These are phyloP conservation scores for Suillus lakei DNA, from an alignment of 768 basidiomycete genomes.

Conservation along the genomic window DNA sequence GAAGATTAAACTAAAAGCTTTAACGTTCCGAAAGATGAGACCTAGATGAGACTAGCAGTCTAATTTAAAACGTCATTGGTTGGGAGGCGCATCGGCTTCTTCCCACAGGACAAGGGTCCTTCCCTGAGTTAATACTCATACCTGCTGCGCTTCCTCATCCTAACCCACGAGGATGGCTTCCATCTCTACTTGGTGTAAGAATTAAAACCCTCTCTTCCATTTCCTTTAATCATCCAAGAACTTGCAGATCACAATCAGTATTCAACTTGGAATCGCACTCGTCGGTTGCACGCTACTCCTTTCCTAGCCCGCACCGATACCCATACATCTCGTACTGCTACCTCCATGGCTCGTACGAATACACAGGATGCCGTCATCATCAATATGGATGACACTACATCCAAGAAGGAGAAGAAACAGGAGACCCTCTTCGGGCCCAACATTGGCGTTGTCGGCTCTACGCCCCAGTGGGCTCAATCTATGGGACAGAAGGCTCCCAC, in stretches of 20 bases:
- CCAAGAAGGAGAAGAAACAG: constrained; percentile 63
- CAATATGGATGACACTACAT: constrained; percentile 23
- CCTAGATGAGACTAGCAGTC: neutral
- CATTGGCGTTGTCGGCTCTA: constrained; percentile 74
- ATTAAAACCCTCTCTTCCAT: constrained; percentile 2
- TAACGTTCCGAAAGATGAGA: no score
- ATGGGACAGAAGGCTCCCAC: constrained; percentile 65
- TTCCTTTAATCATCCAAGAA: constrained; percentile 7
- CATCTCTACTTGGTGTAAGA: constrained; percentile 47
- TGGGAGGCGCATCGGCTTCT: constrained; percentile 4
- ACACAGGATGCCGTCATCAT: constrained; percentile 30
- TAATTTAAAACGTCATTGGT: constrained; percentile 7
- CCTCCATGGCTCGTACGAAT: constrained; percentile 50
- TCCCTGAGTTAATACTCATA: neutral
- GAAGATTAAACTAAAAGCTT: neutral
- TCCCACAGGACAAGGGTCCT: neutral
- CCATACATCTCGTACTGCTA: constrained; percentile 49
- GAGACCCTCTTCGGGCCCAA: constrained; percentile 92
- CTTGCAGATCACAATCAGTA: constrained; percentile 53
- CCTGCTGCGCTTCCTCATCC: constrained; percentile 10
- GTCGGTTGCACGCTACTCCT: constrained; percentile 54
- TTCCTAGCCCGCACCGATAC: constrained; percentile 58
- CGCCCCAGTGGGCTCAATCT: constrained; percentile 71
- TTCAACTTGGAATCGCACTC: constrained; percentile 61
- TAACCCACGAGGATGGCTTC: constrained; percentile 29